phyloP scores from a whole-genome alignment of 2,329 filamentous ascomycete genomes.

The Calonectria hongkongensis region DNA sequence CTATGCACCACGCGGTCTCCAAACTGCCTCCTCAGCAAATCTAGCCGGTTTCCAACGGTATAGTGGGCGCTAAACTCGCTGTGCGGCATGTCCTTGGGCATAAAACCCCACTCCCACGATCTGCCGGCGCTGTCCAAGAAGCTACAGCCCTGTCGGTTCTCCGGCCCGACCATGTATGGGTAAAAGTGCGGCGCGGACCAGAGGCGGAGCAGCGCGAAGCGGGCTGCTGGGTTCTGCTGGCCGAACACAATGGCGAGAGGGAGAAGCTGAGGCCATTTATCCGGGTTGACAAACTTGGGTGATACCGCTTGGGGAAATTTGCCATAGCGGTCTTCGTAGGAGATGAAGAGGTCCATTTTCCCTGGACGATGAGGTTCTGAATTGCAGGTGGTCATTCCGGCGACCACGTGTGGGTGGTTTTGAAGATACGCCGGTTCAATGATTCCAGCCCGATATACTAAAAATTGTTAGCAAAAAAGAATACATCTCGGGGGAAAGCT shows the following conservation, averaged over 20 bases:
- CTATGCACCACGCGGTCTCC: conserved; percentile 45
- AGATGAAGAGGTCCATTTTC: conserved; percentile 54
- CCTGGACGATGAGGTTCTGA: conserved; percentile 53
- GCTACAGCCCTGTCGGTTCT: conserved; percentile 44
- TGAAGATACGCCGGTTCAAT: conserved; percentile 50
- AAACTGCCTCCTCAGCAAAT: conserved; percentile 45
- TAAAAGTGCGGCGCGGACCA: conserved; percentile 57
- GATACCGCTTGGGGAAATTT: conserved; percentile 40
- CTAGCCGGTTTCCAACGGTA: conserved; percentile 36
- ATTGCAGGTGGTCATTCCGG: conserved; percentile 48
- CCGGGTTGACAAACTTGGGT: conserved; percentile 39
- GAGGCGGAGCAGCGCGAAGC: conserved; percentile 53
- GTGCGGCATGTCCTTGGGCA: conserved; percentile 54
- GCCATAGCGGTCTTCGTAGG: conserved; percentile 51
- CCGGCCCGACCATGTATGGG: conserved; percentile 52
- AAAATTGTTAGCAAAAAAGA: conserved; percentile 33
- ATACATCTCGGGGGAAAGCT: neutral
- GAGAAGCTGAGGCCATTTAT: conserved; percentile 50
- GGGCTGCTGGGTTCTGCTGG: conserved; percentile 37
- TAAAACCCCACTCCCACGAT: conserved; percentile 55
- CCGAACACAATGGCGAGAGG: conserved; percentile 47
- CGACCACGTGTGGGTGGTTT: conserved; percentile 44
- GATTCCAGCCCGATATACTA: conserved; percentile 54
- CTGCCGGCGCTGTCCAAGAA: conserved; percentile 54
- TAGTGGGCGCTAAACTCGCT: conserved; percentile 53